Evolutionary conservation across 1,139 yeast genomes (phyloP).

Genomic region (Suhomyces wounanorum): DNA sequence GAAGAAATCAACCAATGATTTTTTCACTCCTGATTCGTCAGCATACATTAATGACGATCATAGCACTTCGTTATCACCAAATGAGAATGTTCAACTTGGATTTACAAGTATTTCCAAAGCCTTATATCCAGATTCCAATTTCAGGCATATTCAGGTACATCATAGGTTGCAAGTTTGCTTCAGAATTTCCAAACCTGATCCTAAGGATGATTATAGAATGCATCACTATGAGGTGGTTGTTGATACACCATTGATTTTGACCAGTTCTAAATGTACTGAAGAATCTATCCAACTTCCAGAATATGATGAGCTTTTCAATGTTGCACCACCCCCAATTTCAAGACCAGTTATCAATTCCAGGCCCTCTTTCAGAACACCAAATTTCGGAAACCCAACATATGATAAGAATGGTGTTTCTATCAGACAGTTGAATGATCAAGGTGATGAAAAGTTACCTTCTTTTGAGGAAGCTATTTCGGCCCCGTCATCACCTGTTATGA

Average conservation of each 20-base stretch:
- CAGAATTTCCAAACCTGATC: slow-evolving; percentile 69
- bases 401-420: slow-evolving; percentile 43
- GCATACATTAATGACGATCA: slow-evolving; percentile 31
- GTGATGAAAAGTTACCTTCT: slow-evolving; percentile 48
- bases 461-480: slow-evolving; percentile 58
- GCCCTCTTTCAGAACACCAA: slow-evolving; percentile 36
- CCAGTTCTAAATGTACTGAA: slow-evolving; percentile 70
- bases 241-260: slow-evolving; percentile 76
- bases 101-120: slow-evolving; percentile 41
- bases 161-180: slow-evolving; percentile 81
- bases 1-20: slow-evolving; percentile 15
- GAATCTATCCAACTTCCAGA: slow-evolving; percentile 73
- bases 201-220: slow-evolving; percentile 55
- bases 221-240: slow-evolving; percentile 89
- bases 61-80: slow-evolving; percentile 6
- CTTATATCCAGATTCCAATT: slow-evolving; percentile 69
- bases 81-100: slow-evolving; percentile 40
- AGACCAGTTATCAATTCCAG: neutral
- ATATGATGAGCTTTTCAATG: slow-evolving; percentile 41
- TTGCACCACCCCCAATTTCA: neutral
- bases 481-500: slow-evolving; percentile 33
- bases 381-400: slow-evolving; percentile 17
- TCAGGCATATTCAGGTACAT: slow-evolving; percentile 65
- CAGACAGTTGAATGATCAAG: slow-evolving; percentile 21
- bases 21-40: slow-evolving; percentile 33